These are phyloP conservation scores for Naganishia kalamii DNA, from an alignment of 768 basidiomycete species.

Conservation along the genomic window DNA sequence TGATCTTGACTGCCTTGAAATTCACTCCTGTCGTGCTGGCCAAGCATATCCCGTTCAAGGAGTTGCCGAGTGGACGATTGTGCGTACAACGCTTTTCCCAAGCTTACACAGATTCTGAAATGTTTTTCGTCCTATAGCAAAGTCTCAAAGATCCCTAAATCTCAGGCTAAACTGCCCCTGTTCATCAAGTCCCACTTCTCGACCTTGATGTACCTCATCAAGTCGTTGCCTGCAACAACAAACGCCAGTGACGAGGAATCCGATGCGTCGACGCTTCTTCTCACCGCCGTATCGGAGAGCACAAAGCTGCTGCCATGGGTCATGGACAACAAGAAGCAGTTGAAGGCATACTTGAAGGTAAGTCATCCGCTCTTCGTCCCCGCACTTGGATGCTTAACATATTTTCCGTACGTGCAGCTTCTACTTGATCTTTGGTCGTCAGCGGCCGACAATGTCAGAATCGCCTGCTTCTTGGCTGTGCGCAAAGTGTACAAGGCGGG, in stretches of 20 bases:
- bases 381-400: neutral
- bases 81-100: slow-evolving; percentile 48
- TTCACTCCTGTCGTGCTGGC: slow-evolving; percentile 85
- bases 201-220: slow-evolving; percentile 71
- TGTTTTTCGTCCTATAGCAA: slow-evolving; percentile 52
- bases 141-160: slow-evolving; percentile 68
- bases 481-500: slow-evolving; percentile 68
- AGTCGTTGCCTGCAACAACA: slow-evolving; percentile 57
- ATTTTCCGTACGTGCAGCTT: slow-evolving; percentile 52
- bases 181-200: slow-evolving; percentile 82
- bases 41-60: slow-evolving; percentile 84
- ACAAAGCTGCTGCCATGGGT: slow-evolving; percentile 86
- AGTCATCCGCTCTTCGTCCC: slow-evolving; percentile 1
- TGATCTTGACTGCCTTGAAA: slow-evolving; percentile 74
- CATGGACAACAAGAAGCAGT: slow-evolving; percentile 69
- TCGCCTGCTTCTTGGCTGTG: slow-evolving; percentile 78
- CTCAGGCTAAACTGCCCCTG: slow-evolving; percentile 78
- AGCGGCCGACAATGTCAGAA: slow-evolving; percentile 70
- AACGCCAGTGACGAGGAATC: slow-evolving; percentile 39
- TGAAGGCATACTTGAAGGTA: slow-evolving; percentile 83
- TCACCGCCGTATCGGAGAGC: slow-evolving; percentile 72
- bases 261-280: slow-evolving; percentile 38
- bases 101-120: neutral
- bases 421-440: slow-evolving; percentile 79
- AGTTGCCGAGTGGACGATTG: slow-evolving; percentile 75